These are phyloP conservation scores for Fusarium algeriense DNA, from an alignment of 2,329 filamentous ascomycete genomes.

Conservation along the genomic window DNA sequence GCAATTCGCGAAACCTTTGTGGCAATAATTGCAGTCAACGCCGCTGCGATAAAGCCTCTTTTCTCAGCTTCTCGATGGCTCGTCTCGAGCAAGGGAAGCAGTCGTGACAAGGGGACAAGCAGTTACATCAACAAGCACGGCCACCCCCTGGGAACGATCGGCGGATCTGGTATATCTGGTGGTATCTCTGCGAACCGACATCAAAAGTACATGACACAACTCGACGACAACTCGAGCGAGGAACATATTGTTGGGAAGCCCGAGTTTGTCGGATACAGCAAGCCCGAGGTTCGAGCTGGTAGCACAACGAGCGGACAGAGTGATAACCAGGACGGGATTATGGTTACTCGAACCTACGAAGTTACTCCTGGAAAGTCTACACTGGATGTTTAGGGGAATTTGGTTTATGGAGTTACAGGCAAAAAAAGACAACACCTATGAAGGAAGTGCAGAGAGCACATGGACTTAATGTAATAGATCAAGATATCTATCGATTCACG, in stretches of 20 bases:
- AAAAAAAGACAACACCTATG: not conserved
- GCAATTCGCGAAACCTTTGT: conserved; percentile 60
- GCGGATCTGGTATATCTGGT: conserved; percentile 34
- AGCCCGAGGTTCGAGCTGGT: conserved; percentile 38
- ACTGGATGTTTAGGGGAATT: conserved; percentile 37
- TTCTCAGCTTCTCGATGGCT: conserved; percentile 53
- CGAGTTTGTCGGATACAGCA: conserved; percentile 35
- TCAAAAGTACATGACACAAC: conserved; percentile 42
- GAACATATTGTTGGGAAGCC: conserved; percentile 48
- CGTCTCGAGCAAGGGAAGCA: conserved; percentile 50
- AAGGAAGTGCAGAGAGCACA: not conserved
- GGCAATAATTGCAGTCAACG: conserved; percentile 58
- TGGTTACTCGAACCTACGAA: conserved; percentile 46
- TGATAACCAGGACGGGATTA: conserved; percentile 36
- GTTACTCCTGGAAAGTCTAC: conserved; percentile 42
- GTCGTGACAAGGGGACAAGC: conserved; percentile 42
- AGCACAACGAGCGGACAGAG: conserved; percentile 40
- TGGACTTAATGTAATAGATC: conserved; percentile 1
- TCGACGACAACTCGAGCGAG: conserved; percentile 50
- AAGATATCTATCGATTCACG: not conserved
- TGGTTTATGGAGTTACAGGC: conserved; percentile 11
- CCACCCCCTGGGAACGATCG: conserved; percentile 45
- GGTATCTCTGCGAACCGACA: conserved; percentile 22
- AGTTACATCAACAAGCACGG: conserved; percentile 45
- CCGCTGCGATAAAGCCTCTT: conserved; percentile 56